Conservation (phyloP, 805 yeast species). For the Wickerhamiella sergipiensis region DNA sequence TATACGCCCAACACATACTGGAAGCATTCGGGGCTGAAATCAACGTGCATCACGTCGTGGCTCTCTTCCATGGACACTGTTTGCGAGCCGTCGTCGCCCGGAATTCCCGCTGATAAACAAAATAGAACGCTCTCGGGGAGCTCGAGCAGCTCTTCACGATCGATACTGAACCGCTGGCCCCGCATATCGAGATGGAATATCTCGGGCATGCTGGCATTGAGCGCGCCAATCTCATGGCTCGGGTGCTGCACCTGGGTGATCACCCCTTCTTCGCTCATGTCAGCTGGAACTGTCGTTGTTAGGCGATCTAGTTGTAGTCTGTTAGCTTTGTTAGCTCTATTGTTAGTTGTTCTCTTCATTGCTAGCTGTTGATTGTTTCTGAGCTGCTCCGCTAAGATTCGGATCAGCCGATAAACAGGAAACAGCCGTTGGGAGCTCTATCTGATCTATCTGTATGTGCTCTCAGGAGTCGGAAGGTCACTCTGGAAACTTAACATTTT, state of each 20-base stretch:
- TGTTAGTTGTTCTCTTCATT: too few species aligned
- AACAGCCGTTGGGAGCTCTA: too few species aligned
- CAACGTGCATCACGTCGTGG: constrained; percentile 32
- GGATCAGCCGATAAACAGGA: too few species aligned
- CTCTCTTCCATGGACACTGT: constrained; percentile 25
- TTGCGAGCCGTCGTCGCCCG: constrained; percentile 62
- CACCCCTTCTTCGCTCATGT: constrained; percentile 9
- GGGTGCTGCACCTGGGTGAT: constrained; percentile 15
- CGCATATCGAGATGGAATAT: constrained; percentile 56
- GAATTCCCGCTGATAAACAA: constrained; percentile 77
- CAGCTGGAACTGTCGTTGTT: constrained; percentile 4
- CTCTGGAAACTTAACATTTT: constrained; percentile 12
- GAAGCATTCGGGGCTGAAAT: constrained; percentile 78
- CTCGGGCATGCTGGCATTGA: constrained; percentile 14
- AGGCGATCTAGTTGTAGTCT: too few species aligned
- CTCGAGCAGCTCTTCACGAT: constrained; percentile 80
- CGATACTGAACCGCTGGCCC: constrained; percentile 58
- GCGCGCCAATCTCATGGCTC: background rate
- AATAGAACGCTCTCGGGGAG: constrained; percentile 81
- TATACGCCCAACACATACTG: constrained; percentile 67
- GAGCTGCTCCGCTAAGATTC: too few species aligned
- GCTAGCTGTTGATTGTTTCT: too few species aligned
- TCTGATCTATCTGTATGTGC: too few species aligned
- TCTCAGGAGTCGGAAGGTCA: too few species aligned
- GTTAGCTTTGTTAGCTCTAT: too few species aligned